Evolutionary conservation across 1,284 basidiomycete species (phyloP), one percentile per base, ranked within the genome.

Genomic region (Entoloma clypeatum): DNA sequence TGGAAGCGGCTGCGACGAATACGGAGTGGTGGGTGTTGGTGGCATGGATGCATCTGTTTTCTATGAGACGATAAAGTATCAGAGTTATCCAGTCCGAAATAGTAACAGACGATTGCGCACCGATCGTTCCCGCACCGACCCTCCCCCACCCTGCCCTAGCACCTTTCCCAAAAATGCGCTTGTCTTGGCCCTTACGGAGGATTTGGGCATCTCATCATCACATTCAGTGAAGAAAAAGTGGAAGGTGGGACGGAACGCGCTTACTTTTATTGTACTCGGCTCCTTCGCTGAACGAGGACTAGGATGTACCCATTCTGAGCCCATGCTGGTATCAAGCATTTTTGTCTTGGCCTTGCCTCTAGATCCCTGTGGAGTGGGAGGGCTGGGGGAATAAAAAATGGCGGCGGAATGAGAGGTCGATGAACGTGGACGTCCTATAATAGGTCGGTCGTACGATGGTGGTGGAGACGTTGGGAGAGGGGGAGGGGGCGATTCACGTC

Each of bases 121-220:
- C 41, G 77, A 79, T 65, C 81, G 77, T 58, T 87, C 84, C 41
- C 82, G 72, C 8, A 75, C 67, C 22, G 69, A 74, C 22, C 44
- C 45, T 36, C 35, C 67, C 16, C 48, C 26, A 4, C 26, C 71
- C 50, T 79, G 72, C 2, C 83, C 83, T 28, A 83, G 62, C 78
- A 89, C 81, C 59, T 81, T 87, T 2, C 84, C 84, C 48, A 83
- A 68, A 56, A 89, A 81, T 28, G 83, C 84, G 51, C 75, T 85
- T 14, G 85, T 86, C 60, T 87, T 88, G 28, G 77, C 73, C 43
- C 85, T 68, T 36, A 88, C 78, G 7, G 86, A 79, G 9, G 74
- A 72, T 60, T 77, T 85, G 10, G 64, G 54, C 10, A 60, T 49
- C 77, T 81, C 47, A 23, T 32, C 23, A 37, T 38, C n/a, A 40